A percentile compares a stretch with the other conserved stretches of the same genome.
Evolutionary conservation across 306 rosid species (phyloP).

Genomic region (Parietaria judaica): DNA sequence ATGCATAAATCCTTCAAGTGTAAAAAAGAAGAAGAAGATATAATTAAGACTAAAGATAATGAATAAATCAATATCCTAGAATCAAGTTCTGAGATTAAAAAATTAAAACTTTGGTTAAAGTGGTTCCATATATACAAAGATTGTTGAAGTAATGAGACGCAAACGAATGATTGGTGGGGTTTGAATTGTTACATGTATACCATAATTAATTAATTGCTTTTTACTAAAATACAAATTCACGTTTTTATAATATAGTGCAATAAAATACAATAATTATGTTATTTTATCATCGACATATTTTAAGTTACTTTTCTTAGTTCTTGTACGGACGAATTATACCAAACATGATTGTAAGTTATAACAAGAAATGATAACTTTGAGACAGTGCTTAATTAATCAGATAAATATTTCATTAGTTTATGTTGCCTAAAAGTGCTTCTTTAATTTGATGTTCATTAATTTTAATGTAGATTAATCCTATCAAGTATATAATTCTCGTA

Average conservation of each 20-base stretch:
- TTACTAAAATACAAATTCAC: not conserved
- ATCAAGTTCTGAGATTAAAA: conserved; percentile 13
- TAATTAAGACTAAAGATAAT: not conserved
- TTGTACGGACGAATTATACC: conserved; percentile 12
- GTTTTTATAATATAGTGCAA: too few species aligned
- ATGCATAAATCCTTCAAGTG: not conserved
- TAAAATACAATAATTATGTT: not conserved
- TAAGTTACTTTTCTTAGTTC: conserved; percentile 15
- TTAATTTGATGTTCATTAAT: conserved; percentile 2
- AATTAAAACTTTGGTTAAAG: not conserved
- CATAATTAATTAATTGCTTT: not conserved
- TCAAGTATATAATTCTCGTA: not conserved
- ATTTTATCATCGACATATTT: conserved; percentile 4
- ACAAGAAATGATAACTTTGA: conserved; percentile 2
- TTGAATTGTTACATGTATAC: too few species aligned
- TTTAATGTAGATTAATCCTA: not conserved
- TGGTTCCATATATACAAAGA: conserved; percentile 4
- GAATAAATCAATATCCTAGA: conserved; percentile 11
- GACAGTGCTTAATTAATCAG: not conserved
- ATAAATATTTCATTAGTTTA: conserved; percentile 10
- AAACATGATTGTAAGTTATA: not conserved
- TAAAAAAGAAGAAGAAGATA: not conserved
- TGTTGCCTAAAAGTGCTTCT: conserved; percentile 18
- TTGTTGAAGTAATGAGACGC: not conserved
- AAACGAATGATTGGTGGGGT: not conserved